Base-by-base conservation (phyloP, 73 alveolate genomes). In the Paramecium primaurelia region DNA sequence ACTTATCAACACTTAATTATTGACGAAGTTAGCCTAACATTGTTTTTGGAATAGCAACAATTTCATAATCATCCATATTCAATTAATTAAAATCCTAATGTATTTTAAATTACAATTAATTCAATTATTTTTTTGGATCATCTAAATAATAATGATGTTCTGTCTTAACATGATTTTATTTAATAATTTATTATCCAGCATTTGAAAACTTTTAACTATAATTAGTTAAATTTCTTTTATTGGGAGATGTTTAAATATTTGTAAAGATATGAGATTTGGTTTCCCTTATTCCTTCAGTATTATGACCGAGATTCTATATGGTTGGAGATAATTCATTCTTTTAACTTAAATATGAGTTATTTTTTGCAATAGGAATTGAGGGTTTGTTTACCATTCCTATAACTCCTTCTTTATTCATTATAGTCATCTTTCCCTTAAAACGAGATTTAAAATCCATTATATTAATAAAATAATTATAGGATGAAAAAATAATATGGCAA, bases 401-500 rank as follows among this genome's bases (percentile, higher is more conserved):
- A 3, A 75, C 88, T 75, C 88, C 88, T 10, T 75, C 88, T 36
- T 75, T 75, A 42, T 75, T 75, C 88, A 75, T 75, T 8, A 75
- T 37, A 7, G 88, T 38, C 68, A 36, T 38, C 60, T 75, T 75
- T 75, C 88, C 88, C 88, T 75, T 75, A 42, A 75, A 75, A 11
- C 88, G 58, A 36, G 88, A 75, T 38, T 75, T 75, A 38, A 75
- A 75, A 42, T 75, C 88, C 88, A 75, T 75, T 75, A 16, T 30
- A 30, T 75, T 11, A 30, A 36, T 42, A 36, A 75, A 38, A 75
- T 54, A 54, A 54, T 54, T 18, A 54, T 18, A 54, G 32, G 34
- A 54, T 38, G 60, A 75, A 75, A 75, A 75, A 75, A 25, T 75
- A 36, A 18, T 12, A 75, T 75, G 47, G 47, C 22, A 34, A 34